These are phyloP conservation scores for Dactylellina haptotyla DNA, from an alignment of 2,329 filamentous ascomycete species.

Conservation along the genomic window DNA sequence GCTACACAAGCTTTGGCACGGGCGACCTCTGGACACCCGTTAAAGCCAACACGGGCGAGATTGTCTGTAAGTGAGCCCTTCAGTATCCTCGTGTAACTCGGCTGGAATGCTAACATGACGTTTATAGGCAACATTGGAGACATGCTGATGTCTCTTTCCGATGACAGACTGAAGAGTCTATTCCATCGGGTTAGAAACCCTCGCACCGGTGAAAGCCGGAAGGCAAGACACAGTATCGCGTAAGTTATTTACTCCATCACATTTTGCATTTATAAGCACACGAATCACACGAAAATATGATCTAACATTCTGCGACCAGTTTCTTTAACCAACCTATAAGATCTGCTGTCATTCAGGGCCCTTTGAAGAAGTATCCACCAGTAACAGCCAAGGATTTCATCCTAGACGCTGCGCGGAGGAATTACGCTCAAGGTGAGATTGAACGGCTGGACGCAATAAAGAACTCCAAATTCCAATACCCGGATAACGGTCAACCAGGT, in stretches of 20 bases:
- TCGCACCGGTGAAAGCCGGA: slow-evolving; percentile 67
- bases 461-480: slow-evolving; percentile 51
- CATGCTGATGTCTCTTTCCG: slow-evolving; percentile 73
- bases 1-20: slow-evolving; percentile 69
- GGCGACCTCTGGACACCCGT: slow-evolving; percentile 73
- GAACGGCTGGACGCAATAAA: slow-evolving; percentile 48
- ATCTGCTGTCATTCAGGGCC: slow-evolving; percentile 70
- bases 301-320: slow-evolving; percentile 30
- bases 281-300: background rate
- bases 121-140: slow-evolving; percentile 64
- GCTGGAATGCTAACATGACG: slow-evolving; percentile 36
- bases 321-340: slow-evolving; percentile 74
- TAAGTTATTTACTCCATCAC: slow-evolving; percentile 37
- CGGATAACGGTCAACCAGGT: slow-evolving; percentile 41
- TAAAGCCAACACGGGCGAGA: slow-evolving; percentile 67
- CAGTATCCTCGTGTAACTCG: slow-evolving; percentile 1
- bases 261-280: background rate
- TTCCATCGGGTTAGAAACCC: slow-evolving; percentile 71
- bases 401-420: slow-evolving; percentile 67
- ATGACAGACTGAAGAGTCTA: slow-evolving; percentile 74
- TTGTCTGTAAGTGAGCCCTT: slow-evolving; percentile 65
- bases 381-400: slow-evolving; percentile 72
- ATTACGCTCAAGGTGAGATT: slow-evolving; percentile 61
- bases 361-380: slow-evolving; percentile 70
- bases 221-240: slow-evolving; percentile 72